A percentile compares a stretch with the other conserved stretches of the same genome.
Conservation (phyloP, 2,329 filamentous ascomycete species). For the Nigrograna mackinnonii region DNA sequence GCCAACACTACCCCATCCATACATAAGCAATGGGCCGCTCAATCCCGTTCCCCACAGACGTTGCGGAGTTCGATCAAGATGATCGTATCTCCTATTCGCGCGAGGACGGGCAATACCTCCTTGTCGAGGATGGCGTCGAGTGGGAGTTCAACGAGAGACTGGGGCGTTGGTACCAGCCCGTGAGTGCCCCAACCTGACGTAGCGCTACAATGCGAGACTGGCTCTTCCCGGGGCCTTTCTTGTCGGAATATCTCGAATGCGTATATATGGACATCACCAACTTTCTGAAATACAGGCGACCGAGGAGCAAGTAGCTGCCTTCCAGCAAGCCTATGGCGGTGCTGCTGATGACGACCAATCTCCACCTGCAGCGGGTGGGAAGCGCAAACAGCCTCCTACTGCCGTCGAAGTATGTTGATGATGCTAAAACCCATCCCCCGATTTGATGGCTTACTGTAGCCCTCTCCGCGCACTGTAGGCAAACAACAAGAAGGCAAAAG, state of each 20-base stretch:
- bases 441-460: conserved; percentile 18
- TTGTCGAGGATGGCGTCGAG: conserved; percentile 82
- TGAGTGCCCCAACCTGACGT: conserved; percentile 32
- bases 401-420: conserved; percentile 19
- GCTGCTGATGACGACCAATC: conserved; percentile 2
- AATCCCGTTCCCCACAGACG: conserved; percentile 4
- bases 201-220: too few relatives aligned
- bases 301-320: conserved; percentile 15
- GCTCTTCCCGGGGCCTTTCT: too few relatives aligned
- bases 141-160: conserved; percentile 77
- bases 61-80: conserved; percentile 19
- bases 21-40: neutral
- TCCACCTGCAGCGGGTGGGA: conserved; percentile 12
- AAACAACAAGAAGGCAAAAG: conserved; percentile 32
- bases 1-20: neutral
- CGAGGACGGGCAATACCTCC: conserved; percentile 77
- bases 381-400: conserved; percentile 25
- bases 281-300: conserved; percentile 7
- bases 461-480: conserved; percentile 42
- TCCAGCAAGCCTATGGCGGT: conserved; percentile 5
- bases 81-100: conserved; percentile 74
- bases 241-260: too few relatives aligned
- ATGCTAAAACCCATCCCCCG: neutral
- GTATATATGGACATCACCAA: conserved; percentile 2
- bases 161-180: conserved; percentile 75